phyloP scores from a whole-genome alignment of 1,139 yeast species.

The Scheffersomyces illinoinensis region DNA sequence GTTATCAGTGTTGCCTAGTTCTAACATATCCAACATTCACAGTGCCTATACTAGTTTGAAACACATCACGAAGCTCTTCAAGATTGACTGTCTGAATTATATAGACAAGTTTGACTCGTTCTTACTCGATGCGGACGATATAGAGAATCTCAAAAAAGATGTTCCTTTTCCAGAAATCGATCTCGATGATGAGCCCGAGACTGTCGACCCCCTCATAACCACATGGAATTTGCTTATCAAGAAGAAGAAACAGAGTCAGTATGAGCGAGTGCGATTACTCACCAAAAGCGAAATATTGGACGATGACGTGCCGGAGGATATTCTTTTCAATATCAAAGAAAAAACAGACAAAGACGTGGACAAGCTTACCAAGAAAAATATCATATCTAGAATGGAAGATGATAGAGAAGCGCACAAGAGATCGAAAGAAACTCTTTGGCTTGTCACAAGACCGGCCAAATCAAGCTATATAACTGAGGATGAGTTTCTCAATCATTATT shows the following conservation, averaged over 20 bases:
- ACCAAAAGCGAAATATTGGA: constrained; percentile 24
- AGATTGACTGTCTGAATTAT: constrained; percentile 28
- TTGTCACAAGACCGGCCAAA: constrained; percentile 52
- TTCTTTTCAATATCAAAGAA: constrained; percentile 32
- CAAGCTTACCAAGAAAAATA: constrained; percentile 50
- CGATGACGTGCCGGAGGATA: constrained; percentile 26
- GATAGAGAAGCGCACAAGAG: constrained; percentile 84
- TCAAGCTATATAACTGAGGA: constrained; percentile 39
- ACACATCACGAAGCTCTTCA: constrained; percentile 39
- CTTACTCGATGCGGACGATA: constrained; percentile 36
- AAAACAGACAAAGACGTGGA: constrained; percentile 23
- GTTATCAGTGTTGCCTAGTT: constrained; percentile 52
- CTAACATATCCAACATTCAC: constrained; percentile 49
- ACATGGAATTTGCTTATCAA: constrained; percentile 53
- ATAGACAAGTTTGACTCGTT: constrained; percentile 28
- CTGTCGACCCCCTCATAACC: constrained; percentile 30
- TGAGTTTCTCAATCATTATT: constrained; percentile 60
- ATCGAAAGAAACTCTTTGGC: constrained; percentile 76
- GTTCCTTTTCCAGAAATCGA: constrained; percentile 35
- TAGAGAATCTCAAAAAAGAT: constrained; percentile 31
- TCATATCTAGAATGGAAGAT: constrained; percentile 78
- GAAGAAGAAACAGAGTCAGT: constrained; percentile 52
- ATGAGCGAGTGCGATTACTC: constrained; percentile 42
- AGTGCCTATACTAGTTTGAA: constrained; percentile 41
- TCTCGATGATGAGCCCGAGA: constrained; percentile 13